Conservation (phyloP, 768 basidiomycete genomes). For the Lentinula sp. region DNA sequence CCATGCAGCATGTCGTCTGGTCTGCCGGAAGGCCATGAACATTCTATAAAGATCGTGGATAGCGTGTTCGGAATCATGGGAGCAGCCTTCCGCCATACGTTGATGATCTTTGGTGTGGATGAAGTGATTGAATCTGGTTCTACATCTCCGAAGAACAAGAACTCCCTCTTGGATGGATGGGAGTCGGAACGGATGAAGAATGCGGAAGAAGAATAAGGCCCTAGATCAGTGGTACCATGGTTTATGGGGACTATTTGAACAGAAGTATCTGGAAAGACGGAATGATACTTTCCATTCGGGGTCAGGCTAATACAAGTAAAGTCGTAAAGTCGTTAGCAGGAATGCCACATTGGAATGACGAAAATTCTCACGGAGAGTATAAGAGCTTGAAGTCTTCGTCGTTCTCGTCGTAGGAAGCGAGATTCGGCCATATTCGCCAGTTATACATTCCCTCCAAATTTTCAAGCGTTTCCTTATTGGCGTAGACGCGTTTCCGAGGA, state of each 20-base stretch:
- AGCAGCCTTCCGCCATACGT: constrained; percentile 82
- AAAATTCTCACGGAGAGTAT: constrained; percentile 53
- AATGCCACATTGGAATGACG: neutral
- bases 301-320: constrained; percentile 31
- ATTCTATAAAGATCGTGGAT: constrained; percentile 88
- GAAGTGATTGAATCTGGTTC: constrained; percentile 73
- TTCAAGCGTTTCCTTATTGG: constrained; percentile 51
- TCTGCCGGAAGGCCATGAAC: constrained; percentile 78
- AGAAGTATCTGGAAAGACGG: constrained; percentile 50
- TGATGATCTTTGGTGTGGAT: constrained; percentile 48
- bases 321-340: constrained; percentile 10
- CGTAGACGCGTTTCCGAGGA: constrained; percentile 57
- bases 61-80: constrained; percentile 64
- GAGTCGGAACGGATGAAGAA: constrained; percentile 74
- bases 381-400: constrained; percentile 55
- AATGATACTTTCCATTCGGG: constrained; percentile 45
- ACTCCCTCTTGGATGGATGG: constrained; percentile 50
- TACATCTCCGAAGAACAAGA: constrained; percentile 94
- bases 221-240: constrained; percentile 57
- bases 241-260: constrained; percentile 63
- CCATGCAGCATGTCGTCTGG: constrained; percentile 69
- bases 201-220: constrained; percentile 70
- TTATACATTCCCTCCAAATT: constrained; percentile 71
- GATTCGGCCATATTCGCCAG: constrained; percentile 79
- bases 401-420: constrained; percentile 67